phyloP scores from a whole-genome alignment of 768 basidiomycete species.

The Phallus indusiatus region DNA sequence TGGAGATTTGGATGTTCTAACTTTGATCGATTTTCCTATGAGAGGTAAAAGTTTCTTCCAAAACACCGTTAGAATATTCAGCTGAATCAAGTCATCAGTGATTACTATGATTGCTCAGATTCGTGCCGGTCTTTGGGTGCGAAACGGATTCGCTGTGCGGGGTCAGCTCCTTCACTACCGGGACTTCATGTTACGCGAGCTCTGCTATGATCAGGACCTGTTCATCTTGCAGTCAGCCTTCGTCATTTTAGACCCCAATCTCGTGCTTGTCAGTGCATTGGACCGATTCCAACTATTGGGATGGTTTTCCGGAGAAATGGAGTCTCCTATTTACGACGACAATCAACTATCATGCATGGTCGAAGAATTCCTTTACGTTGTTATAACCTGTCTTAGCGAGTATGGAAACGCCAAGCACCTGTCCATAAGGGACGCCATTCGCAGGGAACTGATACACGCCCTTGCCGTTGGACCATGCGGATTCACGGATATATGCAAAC shows the following conservation, averaged over 20 bases:
- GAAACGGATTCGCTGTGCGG: slow-evolving; percentile 92
- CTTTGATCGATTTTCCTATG: slow-evolving; percentile 80
- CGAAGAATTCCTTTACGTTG: slow-evolving; percentile 81
- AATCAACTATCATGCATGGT: slow-evolving; percentile 74
- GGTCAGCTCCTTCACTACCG: slow-evolving; percentile 94
- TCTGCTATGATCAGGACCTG: slow-evolving; percentile 93
- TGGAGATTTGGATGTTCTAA: slow-evolving; percentile 59
- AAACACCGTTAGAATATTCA: not conserved
- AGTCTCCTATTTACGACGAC: slow-evolving; percentile 55
- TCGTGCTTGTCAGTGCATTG: slow-evolving; percentile 75
- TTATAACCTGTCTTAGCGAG: slow-evolving; percentile 84
- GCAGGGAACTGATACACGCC: slow-evolving; percentile 83
- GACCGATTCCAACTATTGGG: slow-evolving; percentile 78
- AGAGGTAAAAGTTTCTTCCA: slow-evolving; percentile 48
- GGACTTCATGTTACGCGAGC: slow-evolving; percentile 90
- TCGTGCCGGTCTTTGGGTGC: slow-evolving; percentile 91
- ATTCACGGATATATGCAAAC: slow-evolving; percentile 86
- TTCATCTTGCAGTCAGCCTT: slow-evolving; percentile 84
- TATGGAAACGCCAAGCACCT: slow-evolving; percentile 63
- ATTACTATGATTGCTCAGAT: slow-evolving; percentile 91
- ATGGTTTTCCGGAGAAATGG: slow-evolving; percentile 65
- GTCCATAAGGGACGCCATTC: slow-evolving; percentile 51
- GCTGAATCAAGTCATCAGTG: slow-evolving; percentile 35
- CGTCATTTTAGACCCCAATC: slow-evolving; percentile 60
- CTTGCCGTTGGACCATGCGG: slow-evolving; percentile 81